These are phyloP conservation scores for Shiraia bambusicola DNA, from an alignment of 2,329 filamentous ascomycete genomes.

Conservation along the genomic window DNA sequence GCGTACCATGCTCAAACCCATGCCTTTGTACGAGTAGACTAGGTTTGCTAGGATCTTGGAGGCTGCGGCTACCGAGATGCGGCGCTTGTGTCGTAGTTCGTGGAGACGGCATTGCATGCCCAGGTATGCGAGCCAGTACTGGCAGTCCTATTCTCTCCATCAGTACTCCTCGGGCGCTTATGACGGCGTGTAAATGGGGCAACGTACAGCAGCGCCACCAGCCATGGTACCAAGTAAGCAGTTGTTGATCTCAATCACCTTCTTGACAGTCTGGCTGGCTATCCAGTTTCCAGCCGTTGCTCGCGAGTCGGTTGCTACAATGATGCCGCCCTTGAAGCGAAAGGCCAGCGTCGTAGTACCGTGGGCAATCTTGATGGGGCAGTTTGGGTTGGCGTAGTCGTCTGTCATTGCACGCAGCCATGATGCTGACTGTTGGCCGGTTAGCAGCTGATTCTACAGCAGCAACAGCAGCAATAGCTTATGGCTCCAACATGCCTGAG, in stretches of 20 bases:
- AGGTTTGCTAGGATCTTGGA: constrained; percentile 98
- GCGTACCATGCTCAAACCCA: constrained; percentile 85
- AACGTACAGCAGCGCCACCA: constrained; percentile 81
- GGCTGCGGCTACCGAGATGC: constrained; percentile 94
- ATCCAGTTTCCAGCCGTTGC: constrained; percentile 99
- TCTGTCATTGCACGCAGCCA: constrained; percentile 98
- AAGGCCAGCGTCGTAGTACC: constrained; percentile 97
- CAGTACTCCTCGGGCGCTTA: no score
- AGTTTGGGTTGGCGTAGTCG: constrained; percentile 93
- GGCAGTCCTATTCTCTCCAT: constrained; percentile 69
- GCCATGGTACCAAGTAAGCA: constrained; percentile 96
- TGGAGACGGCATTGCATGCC: constrained; percentile 99
- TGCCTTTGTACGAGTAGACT: constrained; percentile 98
- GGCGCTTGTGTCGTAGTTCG: constrained; percentile 98
- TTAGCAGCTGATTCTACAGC: no score
- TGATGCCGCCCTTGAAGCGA: constrained; percentile 97
- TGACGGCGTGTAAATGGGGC: neutral
- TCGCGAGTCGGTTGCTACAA: constrained; percentile 95
- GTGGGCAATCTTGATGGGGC: constrained; percentile 99
- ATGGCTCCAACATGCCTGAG: constrained; percentile 62
- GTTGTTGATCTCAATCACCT: constrained; percentile 98
- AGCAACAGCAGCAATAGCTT: constrained; percentile 6
- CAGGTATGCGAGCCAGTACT: constrained; percentile 99
- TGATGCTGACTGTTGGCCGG: constrained; percentile 69
- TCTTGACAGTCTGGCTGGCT: constrained; percentile 98